phyloP scores from a whole-genome alignment of 1,139 yeast species.

The Kurtzmaniella quercitrusa region DNA sequence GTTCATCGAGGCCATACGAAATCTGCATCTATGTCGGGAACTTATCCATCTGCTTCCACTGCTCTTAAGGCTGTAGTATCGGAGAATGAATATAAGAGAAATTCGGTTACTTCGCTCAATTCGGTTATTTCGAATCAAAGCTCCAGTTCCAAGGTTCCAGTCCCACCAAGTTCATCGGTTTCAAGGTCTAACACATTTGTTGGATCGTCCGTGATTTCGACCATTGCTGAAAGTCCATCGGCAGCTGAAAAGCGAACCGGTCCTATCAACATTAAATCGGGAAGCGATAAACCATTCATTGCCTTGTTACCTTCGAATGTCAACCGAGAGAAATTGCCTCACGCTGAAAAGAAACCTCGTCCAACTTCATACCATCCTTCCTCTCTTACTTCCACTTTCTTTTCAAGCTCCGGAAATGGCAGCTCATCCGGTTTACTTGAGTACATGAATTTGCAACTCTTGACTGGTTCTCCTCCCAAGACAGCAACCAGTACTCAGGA shows the following conservation, averaged over 20 bases:
- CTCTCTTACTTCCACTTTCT: slow-evolving; percentile 36
- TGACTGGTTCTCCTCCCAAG: slow-evolving; percentile 34
- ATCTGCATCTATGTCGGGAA: slow-evolving; percentile 29
- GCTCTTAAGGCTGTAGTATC: slow-evolving; percentile 66
- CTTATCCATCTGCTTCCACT: slow-evolving; percentile 51
- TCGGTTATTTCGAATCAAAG: slow-evolving; percentile 7
- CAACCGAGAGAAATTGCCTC: slow-evolving; percentile 32
- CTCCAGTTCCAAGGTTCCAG: slow-evolving; percentile 3
- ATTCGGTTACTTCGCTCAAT: slow-evolving; percentile 17
- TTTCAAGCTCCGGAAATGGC: slow-evolving; percentile 13
- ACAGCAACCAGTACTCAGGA: slow-evolving; percentile 18
- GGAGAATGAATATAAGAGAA: slow-evolving; percentile 24
- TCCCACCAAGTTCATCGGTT: slow-evolving; percentile 14
- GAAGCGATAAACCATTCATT: slow-evolving; percentile 6
- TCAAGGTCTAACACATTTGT: slow-evolving; percentile 36
- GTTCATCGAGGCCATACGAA: slow-evolving; percentile 29
- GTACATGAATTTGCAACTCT: slow-evolving; percentile 27
- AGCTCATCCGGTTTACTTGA: slow-evolving; percentile 24
- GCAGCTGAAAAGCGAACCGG: slow-evolving; percentile 13
- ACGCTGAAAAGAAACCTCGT: slow-evolving; percentile 56
- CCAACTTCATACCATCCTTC: slow-evolving; percentile 79
- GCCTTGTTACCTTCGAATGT: slow-evolving; percentile 9
- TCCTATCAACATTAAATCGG: not conserved
- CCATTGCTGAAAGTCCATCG: slow-evolving; percentile 46
- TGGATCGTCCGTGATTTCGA: slow-evolving; percentile 32